These are phyloP conservation scores for Smallanthus sonchifolius DNA, from an alignment of 129 eudicot genomes.

Conservation along the genomic window DNA sequence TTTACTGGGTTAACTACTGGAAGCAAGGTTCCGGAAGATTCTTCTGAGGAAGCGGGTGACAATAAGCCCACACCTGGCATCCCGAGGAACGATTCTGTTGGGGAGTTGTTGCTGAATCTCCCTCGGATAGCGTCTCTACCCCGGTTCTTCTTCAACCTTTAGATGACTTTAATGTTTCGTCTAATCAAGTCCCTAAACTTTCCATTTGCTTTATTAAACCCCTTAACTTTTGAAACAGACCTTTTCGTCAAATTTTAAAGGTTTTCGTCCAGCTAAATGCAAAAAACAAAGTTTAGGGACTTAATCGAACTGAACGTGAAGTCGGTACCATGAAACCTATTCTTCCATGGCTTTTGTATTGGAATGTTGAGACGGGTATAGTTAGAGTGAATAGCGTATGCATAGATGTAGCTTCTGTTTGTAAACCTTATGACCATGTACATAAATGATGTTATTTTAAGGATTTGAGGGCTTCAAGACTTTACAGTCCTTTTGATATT, in stretches of 20 bases:
- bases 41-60: constrained; percentile 20
- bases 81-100: constrained; percentile 83
- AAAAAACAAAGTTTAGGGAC: not conserved
- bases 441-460: constrained; percentile 7
- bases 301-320: not conserved
- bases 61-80: constrained; percentile 41
- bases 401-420: constrained; percentile 20
- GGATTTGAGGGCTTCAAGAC: constrained; percentile 12
- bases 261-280: not conserved
- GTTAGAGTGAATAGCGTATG: constrained; percentile 6
- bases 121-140: constrained; percentile 91
- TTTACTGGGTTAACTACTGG: constrained; percentile 7
- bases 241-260: not conserved
- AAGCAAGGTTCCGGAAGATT: constrained; percentile 30
- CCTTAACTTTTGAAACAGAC: not conserved
- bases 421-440: constrained; percentile 16
- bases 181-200: not conserved
- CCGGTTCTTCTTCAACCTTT: constrained; percentile 53
- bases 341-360: constrained; percentile 9
- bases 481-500: not conserved
- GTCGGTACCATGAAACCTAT: not conserved
- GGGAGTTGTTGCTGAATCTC: constrained; percentile 74
- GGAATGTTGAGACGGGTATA: not conserved
- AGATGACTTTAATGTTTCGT: constrained; percentile 24
- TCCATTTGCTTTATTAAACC: not conserved